Base-by-base conservation (phyloP, 371 early-diverging fungal species). In the Mortierella sp. region DNA sequence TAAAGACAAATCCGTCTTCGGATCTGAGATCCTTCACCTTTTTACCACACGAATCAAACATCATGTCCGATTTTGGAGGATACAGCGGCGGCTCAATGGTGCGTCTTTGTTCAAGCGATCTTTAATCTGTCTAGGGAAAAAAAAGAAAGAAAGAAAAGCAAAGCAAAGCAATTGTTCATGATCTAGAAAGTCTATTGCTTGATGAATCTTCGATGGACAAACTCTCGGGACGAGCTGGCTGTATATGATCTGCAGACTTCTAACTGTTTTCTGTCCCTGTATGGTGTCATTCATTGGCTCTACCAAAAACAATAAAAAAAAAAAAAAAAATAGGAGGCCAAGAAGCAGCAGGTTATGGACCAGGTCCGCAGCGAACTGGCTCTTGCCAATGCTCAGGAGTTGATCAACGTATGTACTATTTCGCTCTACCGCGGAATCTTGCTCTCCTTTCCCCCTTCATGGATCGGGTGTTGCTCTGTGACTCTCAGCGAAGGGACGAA, bases 321-420 rank as follows among this genome's bases (percentile, higher is more conserved):
- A 37, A 3, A 37, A 37, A 5, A 9, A 37, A 37, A 66, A 64
- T 64, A 79, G 77, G 80, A 87, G 79, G 87, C 81, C 82, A 90
- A 88, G 85, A 92, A 93, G 86, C 91, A 94, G 74, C 88, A 93
- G 81, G 90, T 95, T 46, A 96, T 92, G 91, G 90, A 95, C 67
- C 92, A 93, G 85, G 90, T 96, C 66, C 87, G 89, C 77, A 84
- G 87, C 69, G 94, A 95, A 81, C 85, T 95, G 63, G 95, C 95
- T 44, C 83, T 95, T 70, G 93, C 94, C 67, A 95, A 94, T 80
- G 93, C 93, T 44, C 95, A 95, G 84, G 95, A 95, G 79, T 88
- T 96, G 53, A 90, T 94, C 66, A 92, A 88, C 81, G 91, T 91
- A 87, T 81, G 87, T 81, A 19, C 37, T n/a, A n/a, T n/a, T n/a